Base-by-base conservation (phyloP, 2,329 filamentous ascomycete genomes). In the Tricladium varicosporioides region DNA sequence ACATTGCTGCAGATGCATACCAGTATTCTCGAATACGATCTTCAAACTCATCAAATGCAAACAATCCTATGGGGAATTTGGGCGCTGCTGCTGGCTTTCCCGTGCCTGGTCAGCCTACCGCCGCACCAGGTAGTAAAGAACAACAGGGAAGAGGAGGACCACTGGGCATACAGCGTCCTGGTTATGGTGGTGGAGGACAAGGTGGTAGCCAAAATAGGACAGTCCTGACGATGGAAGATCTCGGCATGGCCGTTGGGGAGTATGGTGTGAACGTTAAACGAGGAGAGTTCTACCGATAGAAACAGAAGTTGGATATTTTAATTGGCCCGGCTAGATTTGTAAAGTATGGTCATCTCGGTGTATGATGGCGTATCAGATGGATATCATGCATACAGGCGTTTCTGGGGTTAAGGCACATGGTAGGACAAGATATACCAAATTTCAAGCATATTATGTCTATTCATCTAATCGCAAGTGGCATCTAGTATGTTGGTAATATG, bases 211-310 rank as follows among this genome's bases (percentile, higher is more conserved):
- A 95, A 76, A 96, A 95, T 62, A 82, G 92, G 62, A 97, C 94
- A 15, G 93, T 99, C 54, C 79, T 99, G 60, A 97, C 94, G 0
- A 97, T 99, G 94, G 94, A 99, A 75, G 94, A 99, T 73, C 74
- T 99, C 67, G 94, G 94, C 14, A 97, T 97, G 92, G 94, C 94
- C 1, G 93, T 97, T 31, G 90, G 90, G 32, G 94, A 99, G 78
- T 99, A 97, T 71, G 94, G 94, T 1, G 92, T 99, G 52, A 99
- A 96, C 71, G 89, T 97, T 53, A 97, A 96, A 84, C 83, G 94
- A 63, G 92, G 93, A 70, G 94, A 99, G 76, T 99, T 97, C 71
- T 99, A 99, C 73, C 83, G 92, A 67, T 97, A 51, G 66, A 73
- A 13, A 9, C 22, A 33, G 45, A 14, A 15, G 8, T 9, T 9